Base-by-base conservation (phyloP, 306 rosid genomes). In the Malus sylvestris region DNA sequence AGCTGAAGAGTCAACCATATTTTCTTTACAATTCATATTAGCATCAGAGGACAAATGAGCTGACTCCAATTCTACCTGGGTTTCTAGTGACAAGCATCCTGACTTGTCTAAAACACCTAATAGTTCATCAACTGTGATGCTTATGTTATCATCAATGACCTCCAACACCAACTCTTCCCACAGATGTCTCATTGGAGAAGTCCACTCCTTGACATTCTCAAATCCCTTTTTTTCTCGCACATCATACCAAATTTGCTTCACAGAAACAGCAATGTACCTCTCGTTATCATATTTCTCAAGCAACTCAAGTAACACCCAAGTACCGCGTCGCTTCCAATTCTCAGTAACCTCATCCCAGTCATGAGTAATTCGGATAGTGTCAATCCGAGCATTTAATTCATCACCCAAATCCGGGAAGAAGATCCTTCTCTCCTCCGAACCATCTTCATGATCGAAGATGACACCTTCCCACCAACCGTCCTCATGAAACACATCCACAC, bases 391-490 rank as follows among this genome's bases (percentile, higher is more conserved):
- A 65, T 60, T 85, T 73, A 90, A 67, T 78, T 92, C 93, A 63
- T 95, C 99, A 3, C 97, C 99, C 79, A 89, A 76, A 78, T 92
- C 97, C 0, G 97, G 96, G 72, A 92, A 95, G 81, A 92, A 90
- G 68, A 92, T 67, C 68, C 33, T 82, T 78, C 97, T 83, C 80
- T 88, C 73, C 52, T 86, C 80, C 42, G 49, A 83, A 75, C 86
- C 96, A 33, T 89, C 85, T 79, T 76, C 78, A 2, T 82, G 88
- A 68, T 95, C 99, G 76, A 85, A 90, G 45, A 95, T 68, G 40
- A 95, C 97, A 20, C 99, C 97, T 87, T 95, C 97, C 98, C 98
- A 92, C 98, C 98, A 95, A 61, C 93, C 96, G 10, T 95, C 98
- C 65, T 40, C 55, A 51, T 89, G 63, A 68, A 65, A 53, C 30